phyloP scores from a whole-genome alignment of 1,284 basidiomycete genomes.

The Cutaneotrichosporon cutaneum region DNA sequence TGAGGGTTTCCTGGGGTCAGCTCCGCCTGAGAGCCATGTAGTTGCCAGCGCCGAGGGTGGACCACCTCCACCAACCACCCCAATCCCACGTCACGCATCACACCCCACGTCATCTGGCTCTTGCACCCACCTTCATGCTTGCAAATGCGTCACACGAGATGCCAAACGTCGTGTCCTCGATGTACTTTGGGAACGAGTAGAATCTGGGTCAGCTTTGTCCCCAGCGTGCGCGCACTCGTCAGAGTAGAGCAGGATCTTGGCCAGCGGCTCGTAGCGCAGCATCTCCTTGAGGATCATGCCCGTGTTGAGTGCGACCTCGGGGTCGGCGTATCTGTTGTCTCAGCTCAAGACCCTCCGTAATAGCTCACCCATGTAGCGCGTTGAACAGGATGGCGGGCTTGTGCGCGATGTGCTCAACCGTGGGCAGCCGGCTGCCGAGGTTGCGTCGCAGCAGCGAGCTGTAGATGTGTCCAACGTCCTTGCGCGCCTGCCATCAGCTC shows the following conservation, averaged over 20 bases:
- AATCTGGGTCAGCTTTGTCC: constrained; percentile 62
- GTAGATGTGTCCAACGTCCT: constrained; percentile 97
- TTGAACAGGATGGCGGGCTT: constrained; percentile 87
- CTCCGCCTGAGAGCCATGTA: no score
- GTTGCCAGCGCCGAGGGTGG: no score
- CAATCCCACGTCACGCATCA: background rate
- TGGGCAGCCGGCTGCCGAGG: constrained; percentile 88
- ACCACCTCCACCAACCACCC: background rate
- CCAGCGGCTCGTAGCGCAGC: constrained; percentile 87
- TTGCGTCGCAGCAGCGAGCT: constrained; percentile 91
- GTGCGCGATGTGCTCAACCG: constrained; percentile 85
- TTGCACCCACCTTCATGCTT: constrained; percentile 70
- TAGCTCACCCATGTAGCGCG: constrained; percentile 66
- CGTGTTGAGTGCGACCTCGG: constrained; percentile 93
- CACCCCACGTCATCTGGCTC: background rate
- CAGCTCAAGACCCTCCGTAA: constrained; percentile 3
- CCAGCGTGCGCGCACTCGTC: constrained; percentile 69
- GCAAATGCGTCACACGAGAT: constrained; percentile 97
- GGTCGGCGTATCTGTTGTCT: constrained; percentile 74
- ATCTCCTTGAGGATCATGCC: constrained; percentile 98
- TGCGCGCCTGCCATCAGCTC: constrained; percentile 57
- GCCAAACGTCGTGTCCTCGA: constrained; percentile 96
- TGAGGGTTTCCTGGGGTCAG: constrained; percentile 69
- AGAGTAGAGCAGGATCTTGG: constrained; percentile 85
- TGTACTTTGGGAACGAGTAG: constrained; percentile 94